Evolutionary conservation across 2,329 filamentous ascomycete genomes (phyloP), one percentile per base, ranked within the genome.

Genomic region (Pseudogymnoascus sp.): DNA sequence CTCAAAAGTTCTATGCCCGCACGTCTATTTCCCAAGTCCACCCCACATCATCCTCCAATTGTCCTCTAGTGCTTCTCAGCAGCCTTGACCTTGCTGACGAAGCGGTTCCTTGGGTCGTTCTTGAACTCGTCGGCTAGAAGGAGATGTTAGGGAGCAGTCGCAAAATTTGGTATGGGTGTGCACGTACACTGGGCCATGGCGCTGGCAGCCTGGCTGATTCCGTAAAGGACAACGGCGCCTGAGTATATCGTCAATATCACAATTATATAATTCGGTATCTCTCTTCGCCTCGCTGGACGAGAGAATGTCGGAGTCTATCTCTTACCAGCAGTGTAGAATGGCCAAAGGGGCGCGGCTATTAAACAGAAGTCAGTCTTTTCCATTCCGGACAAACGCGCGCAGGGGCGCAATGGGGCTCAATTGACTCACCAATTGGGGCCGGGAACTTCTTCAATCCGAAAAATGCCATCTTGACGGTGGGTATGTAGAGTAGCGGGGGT

Each of bases 281-380:
- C 37, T 62, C 31, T 4, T 60, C 31, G 36, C 16, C 5, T 36
- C 36, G 31, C 31, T 37, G 31, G 16, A 16, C 31, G 51, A 16
- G n/a, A 21, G 11, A 21, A 14, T 60, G 57, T 60, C 57, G 57
- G 16, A 37, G 23, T 60, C 21, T 36, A 39, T 36, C 31, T 60
- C 90, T 76, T 95, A 96, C 93, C 92, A 77, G 93, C 93, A 78
- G 84, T 83, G 83, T 93, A 95, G 86, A 97, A 97, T 72, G 93
- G 93, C 77, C 86, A 86, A 87, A 96, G 87, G 73, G 93, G 92
- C 83, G 86, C 85, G 81, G 91, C 93, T 97, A 75, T 77, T 74
- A 37, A 60, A 60, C 36, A 21, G 21, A 39, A 16, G 36, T 60
- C 57, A 60, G 36, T 36, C 31, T 60, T 37, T 60, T 39, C 18